Base-by-base conservation (phyloP, 2,329 filamentous ascomycete genomes). In the Aureobasidium namibiae region DNA sequence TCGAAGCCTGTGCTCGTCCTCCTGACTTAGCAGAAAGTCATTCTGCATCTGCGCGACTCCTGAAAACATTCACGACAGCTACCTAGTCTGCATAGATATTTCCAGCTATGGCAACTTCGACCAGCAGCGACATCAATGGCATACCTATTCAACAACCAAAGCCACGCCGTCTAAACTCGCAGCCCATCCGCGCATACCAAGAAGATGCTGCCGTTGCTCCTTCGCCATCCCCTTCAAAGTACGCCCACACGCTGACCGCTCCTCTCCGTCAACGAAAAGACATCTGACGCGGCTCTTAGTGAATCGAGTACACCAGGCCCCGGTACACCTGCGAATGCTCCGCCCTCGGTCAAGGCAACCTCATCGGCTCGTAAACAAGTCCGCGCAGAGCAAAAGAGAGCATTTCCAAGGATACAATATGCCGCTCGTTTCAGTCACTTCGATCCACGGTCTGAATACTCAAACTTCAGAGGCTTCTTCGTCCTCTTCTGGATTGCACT, bases 401-500 rank as follows among this genome's bases (percentile, higher is more conserved):
- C 87, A 60, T 99, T 97, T 72, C 92, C 95, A 23, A 94, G 89
- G 23, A 91, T 95, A 70, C 89, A 96, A 68, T 99, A 92, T 75
- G 83, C 89, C 41, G 87, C 88, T 61, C 88, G 94, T 60, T 87
- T 97, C 23, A 97, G 92, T 18, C 92, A 99, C 75, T 96, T 99
- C 71, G 94, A 99, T 70, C 91, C 92, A 0, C 82, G 84, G 52
- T 95, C 89, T 73, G 91, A 96, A 68, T 92, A 97, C 72, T 86
- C 86, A 68, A 91, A 99, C 74, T 99, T 99, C 72, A 85, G 90
- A 67, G 94, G 94, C 70, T 99, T 99, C 81, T 99, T 96, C 76
- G 90, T 94, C 57, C 82, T 99, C 38, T 99, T 99, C 76, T 99
- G 94, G 94, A 92, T 99, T 64, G 90, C 90, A 10, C 80, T 99